A percentile compares a stretch with the other conserved stretches of the same genome.
phyloP scores from a whole-genome alignment of 495 filamentous ascomycete genomes.

The Talaromyces nanjingensis region DNA sequence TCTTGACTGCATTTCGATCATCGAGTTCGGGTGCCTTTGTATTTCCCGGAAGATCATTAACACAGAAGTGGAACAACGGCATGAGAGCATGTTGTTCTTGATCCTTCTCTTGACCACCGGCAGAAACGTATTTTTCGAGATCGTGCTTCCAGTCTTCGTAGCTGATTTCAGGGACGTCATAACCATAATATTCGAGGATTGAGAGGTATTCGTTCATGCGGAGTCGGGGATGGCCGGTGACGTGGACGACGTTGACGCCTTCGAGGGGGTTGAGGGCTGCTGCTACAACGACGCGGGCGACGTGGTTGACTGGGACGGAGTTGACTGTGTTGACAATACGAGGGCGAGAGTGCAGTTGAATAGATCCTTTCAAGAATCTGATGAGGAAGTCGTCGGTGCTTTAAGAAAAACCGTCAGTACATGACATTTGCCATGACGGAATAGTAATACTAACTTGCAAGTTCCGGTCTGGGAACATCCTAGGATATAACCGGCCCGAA shows the following conservation, averaged over 20 bases:
- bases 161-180: slow-evolving; percentile 57
- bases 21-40: slow-evolving; percentile 78
- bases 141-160: slow-evolving; percentile 50
- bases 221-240: slow-evolving; percentile 74
- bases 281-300: slow-evolving; percentile 67
- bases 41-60: slow-evolving; percentile 66
- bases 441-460: slow-evolving; percentile 15
- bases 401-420: slow-evolving; percentile 14
- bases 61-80: slow-evolving; percentile 82
- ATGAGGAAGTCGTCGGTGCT: slow-evolving; percentile 92
- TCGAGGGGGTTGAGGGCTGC: slow-evolving; percentile 52
- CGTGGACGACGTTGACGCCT: slow-evolving; percentile 60
- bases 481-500: slow-evolving; percentile 82
- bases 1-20: slow-evolving; percentile 60
- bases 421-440: background rate
- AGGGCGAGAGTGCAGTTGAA: slow-evolving; percentile 68
- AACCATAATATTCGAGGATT: slow-evolving; percentile 69
- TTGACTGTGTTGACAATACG: slow-evolving; percentile 85
- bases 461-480: slow-evolving; percentile 65
- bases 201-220: slow-evolving; percentile 72
- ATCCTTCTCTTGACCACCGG: slow-evolving; percentile 7
- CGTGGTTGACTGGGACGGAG: slow-evolving; percentile 81
- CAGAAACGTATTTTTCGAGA: slow-evolving; percentile 54
- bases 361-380: slow-evolving; percentile 81
- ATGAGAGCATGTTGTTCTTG: slow-evolving; percentile 35